phyloP scores from a whole-genome alignment of 805 yeast genomes.

The Hanseniaspora thailandica region DNA sequence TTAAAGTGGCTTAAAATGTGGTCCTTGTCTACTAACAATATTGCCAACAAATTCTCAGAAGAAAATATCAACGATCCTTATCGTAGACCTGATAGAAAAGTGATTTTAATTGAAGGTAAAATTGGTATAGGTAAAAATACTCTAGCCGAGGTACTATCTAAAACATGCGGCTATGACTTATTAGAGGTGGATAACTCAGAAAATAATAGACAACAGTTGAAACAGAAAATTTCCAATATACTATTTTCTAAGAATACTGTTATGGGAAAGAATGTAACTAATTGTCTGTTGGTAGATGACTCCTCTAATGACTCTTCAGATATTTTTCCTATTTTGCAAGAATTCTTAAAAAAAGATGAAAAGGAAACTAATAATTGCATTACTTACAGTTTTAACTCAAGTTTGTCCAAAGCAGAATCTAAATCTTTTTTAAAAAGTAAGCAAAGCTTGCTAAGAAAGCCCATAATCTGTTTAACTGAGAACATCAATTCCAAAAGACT shows the following conservation, averaged over 20 bases:
- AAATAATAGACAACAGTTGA: slow-evolving; percentile 52
- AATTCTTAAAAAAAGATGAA: slow-evolving; percentile 47
- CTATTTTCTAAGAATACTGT: slow-evolving; percentile 49
- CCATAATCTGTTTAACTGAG: slow-evolving; percentile 86
- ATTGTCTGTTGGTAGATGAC: slow-evolving; percentile 86
- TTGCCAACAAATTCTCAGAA: slow-evolving; percentile 13
- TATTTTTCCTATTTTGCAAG: slow-evolving; percentile 45
- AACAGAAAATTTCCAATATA: slow-evolving; percentile 48
- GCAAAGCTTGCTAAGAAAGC: slow-evolving; percentile 48
- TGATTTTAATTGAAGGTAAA: slow-evolving; percentile 76
- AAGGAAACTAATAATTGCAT: slow-evolving; percentile 33
- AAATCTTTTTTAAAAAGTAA: slow-evolving; percentile 25
- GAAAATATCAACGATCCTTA: slow-evolving; percentile 34
- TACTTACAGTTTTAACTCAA: not conserved
- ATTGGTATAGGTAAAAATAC: slow-evolving; percentile 92
- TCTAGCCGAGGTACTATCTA: slow-evolving; percentile 72
- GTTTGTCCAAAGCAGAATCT: slow-evolving; percentile 19
- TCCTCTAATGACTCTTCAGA: slow-evolving; percentile 45
- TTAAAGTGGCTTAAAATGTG: slow-evolving; percentile 57
- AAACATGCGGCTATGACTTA: slow-evolving; percentile 66
- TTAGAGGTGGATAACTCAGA: slow-evolving; percentile 82
- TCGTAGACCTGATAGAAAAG: slow-evolving; percentile 48
- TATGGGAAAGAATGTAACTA: slow-evolving; percentile 51
- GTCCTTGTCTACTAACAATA: slow-evolving; percentile 25
- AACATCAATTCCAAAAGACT: slow-evolving; percentile 67